phyloP scores from a whole-genome alignment of 2,329 filamentous ascomycete species.

The Didymella keratinophila region DNA sequence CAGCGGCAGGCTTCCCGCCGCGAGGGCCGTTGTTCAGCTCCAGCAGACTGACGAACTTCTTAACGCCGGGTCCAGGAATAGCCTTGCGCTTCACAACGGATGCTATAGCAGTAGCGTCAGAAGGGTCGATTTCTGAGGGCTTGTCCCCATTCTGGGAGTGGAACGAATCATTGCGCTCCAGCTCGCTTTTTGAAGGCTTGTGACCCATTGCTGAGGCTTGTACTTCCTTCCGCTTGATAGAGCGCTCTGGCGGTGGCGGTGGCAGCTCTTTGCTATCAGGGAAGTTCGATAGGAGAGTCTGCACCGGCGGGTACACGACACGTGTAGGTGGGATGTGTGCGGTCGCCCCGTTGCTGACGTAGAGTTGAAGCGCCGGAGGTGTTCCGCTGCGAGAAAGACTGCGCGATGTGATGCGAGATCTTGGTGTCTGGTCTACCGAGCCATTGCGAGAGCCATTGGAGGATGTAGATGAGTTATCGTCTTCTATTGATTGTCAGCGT shows the following conservation, averaged over 20 bases:
- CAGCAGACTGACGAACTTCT: conserved; percentile 41
- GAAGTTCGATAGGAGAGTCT: conserved; percentile 19
- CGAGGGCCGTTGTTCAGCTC: conserved; percentile 41
- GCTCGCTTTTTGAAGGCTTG: conserved; percentile 33
- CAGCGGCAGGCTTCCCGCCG: conserved; percentile 37
- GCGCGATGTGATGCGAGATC: conserved; percentile 40
- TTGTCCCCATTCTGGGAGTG: conserved; percentile 33
- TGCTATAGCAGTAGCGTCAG: conserved; percentile 15
- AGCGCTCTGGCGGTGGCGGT: conserved; percentile 48
- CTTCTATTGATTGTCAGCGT: conserved; percentile 27
- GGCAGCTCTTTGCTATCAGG: conserved; percentile 40
- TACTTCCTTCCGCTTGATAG: conserved; percentile 29
- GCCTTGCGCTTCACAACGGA: conserved; percentile 40
- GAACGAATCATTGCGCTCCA: conserved; percentile 40
- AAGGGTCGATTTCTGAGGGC: not conserved
- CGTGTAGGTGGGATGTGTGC: conserved; percentile 42
- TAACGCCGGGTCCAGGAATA: conserved; percentile 27
- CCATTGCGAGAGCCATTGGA: conserved; percentile 28
- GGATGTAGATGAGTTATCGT: conserved; percentile 27
- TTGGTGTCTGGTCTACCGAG: conserved; percentile 32
- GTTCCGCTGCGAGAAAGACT: conserved; percentile 47
- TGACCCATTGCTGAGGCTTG: conserved; percentile 32
- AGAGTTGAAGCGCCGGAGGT: conserved; percentile 46
- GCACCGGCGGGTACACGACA: conserved; percentile 10
- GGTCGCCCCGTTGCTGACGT: conserved; percentile 50